Evolutionary conservation across 2,329 filamentous ascomycete species (phyloP).

Genomic region (Akanthomyces muscarius): DNA sequence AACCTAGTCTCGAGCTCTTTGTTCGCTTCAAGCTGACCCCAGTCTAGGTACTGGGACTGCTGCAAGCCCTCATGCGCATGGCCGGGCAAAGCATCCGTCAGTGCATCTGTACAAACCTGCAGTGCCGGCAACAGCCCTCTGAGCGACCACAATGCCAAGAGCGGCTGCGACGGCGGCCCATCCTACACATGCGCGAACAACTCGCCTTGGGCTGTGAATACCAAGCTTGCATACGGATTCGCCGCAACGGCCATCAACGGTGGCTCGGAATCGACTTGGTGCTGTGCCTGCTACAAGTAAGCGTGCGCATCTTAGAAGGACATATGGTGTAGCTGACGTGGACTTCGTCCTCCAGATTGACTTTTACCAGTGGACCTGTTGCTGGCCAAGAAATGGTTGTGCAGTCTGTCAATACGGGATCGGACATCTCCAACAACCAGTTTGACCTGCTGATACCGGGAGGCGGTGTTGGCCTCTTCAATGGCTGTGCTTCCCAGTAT

Average conservation of each 20-base stretch:
- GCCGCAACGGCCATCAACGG: slow-evolving; percentile 56
- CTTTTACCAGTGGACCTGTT: slow-evolving; percentile 47
- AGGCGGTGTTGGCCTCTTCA: slow-evolving; percentile 52
- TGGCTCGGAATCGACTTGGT: slow-evolving; percentile 56
- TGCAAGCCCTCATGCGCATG: slow-evolving; percentile 67
- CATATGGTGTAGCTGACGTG: too few species aligned
- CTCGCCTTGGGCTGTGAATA: slow-evolving; percentile 58
- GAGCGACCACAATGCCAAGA: slow-evolving; percentile 40
- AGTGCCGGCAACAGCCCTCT: slow-evolving; percentile 52
- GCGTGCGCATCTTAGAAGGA: slow-evolving; percentile 16
- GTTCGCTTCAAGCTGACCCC: slow-evolving; percentile 18
- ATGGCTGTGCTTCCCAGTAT: slow-evolving; percentile 49
- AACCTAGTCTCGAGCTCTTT: not conserved
- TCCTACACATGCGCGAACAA: slow-evolving; percentile 61
- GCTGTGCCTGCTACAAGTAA: slow-evolving; percentile 60
- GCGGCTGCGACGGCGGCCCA: slow-evolving; percentile 53
- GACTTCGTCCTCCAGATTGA: slow-evolving; percentile 32
- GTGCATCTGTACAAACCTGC: slow-evolving; percentile 49
- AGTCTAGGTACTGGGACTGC: slow-evolving; percentile 56
- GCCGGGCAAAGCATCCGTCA: slow-evolving; percentile 52
- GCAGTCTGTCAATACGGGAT: slow-evolving; percentile 60
- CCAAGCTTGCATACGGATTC: slow-evolving; percentile 58
- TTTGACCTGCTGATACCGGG: slow-evolving; percentile 56
- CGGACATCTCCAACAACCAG: slow-evolving; percentile 52
- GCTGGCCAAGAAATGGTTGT: slow-evolving; percentile 60